Evolutionary conservation across 1,284 basidiomycete species (phyloP), one percentile per base, ranked within the genome.

Genomic region (Mycena sp.): DNA sequence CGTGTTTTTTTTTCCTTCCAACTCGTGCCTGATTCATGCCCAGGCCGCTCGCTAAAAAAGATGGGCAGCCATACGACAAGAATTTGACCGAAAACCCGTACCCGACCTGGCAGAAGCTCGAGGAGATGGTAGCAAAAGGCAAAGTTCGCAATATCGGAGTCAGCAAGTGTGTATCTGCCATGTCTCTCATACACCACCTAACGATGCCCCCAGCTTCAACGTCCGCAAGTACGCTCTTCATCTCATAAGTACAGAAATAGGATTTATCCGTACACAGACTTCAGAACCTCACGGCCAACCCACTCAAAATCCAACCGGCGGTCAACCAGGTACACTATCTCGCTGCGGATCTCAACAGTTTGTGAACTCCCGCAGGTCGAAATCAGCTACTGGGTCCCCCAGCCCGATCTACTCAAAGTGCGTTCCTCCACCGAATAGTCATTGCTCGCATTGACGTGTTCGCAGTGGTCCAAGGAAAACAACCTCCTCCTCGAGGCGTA

Each of bases 71-170:
- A 67, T 89, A 82, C 44, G 87, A 94, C 64, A 76, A 80, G 59
- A 81, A 82, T 7, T 84, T 94, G n/a, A 90, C 87, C 9, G 86
- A 86, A 21, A 81, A 94, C 72, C 88, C 91, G 3, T 87, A 90
- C 72, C 89, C 89, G 21, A 95, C 94, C 0, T 96, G 94, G 94
- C 80, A 87, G 71, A 90, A 91, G 71, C 87, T 96, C 72, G 94
- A 96, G 75, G 88, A 89, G 68, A 73, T 94, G 72, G 87, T 91
- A 19, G 84, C 86, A 63, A 90, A 87, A 70, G 92, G 92, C 35
- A 93, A 95, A 77, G 83, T 92, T 49, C 86, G 85, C 76, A 93
- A 94, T 52, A 95, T 96, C 67, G 94, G 94, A 41, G 81, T 96
- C 55, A 89, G 88, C 87, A 90, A 90, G 88, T 88, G 63, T 61